phyloP scores from a whole-genome alignment of 2,329 filamentous ascomycete genomes.

The Lachnellula hyalina region DNA sequence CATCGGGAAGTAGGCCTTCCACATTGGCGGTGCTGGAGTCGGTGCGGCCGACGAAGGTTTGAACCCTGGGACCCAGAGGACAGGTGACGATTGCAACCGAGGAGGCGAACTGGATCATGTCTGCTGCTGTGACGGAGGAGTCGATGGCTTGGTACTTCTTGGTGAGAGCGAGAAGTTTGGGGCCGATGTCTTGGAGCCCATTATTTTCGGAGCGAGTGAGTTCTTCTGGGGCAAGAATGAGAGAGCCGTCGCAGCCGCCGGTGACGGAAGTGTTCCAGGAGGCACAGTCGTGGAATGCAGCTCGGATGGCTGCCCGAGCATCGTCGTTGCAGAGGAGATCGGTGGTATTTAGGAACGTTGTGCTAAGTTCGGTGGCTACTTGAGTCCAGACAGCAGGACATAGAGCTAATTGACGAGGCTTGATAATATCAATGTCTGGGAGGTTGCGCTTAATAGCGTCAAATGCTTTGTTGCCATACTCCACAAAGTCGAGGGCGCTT shows the following conservation, averaged over 20 bases:
- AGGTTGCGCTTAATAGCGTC: background rate
- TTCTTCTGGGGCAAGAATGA: conserved; percentile 11
- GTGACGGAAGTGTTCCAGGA: conserved; percentile 11
- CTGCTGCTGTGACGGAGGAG: conserved; percentile 7
- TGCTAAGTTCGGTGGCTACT: background rate
- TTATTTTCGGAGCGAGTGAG: conserved; percentile 12
- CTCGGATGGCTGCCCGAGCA: conserved; percentile 17
- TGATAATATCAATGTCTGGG: background rate
- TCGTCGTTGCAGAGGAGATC: conserved; percentile 15
- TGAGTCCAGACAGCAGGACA: conserved; percentile 2
- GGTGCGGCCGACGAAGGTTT: conserved; percentile 15
- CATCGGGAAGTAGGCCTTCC: conserved; percentile 4
- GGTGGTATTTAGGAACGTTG: conserved; percentile 10
- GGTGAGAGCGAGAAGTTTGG: conserved; percentile 8
- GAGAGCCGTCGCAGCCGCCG: conserved; percentile 17
- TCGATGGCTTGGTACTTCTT: conserved; percentile 4
- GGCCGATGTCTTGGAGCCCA: conserved; percentile 14
- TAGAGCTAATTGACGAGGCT: background rate
- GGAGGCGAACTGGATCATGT: conserved; percentile 15
- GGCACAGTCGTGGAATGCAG: conserved; percentile 16
- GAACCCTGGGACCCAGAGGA: conserved; percentile 11
- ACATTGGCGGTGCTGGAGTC: conserved; percentile 6
- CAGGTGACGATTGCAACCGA: conserved; percentile 14
- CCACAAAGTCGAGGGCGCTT: background rate
- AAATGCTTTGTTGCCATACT: background rate